Evolutionary conservation across 345 rosid species (phyloP).

Genomic region (Salix arbutifolia): DNA sequence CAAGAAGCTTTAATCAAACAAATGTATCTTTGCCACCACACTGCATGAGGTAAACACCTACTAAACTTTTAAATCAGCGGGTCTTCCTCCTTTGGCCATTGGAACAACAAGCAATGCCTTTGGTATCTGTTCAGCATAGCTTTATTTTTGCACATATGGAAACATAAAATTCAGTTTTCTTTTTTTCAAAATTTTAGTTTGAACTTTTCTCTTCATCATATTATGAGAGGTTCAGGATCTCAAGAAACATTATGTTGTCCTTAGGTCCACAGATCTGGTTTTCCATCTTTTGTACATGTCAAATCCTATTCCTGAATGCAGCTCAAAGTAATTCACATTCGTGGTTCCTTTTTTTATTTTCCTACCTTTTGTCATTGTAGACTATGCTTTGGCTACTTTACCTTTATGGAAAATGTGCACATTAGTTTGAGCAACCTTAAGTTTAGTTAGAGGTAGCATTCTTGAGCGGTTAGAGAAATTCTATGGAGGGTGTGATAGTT

Average conservation of each 20-base stretch:
- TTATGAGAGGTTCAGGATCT: not conserved
- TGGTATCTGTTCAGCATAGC: conserved; percentile 5
- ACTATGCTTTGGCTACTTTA: not conserved
- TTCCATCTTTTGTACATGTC: not conserved
- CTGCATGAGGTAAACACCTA: conserved; percentile 3
- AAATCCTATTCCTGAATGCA: not conserved
- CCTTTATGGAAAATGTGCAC: not conserved
- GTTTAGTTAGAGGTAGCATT: not conserved
- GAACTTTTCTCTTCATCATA: not conserved
- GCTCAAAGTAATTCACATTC: not conserved
- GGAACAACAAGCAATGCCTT: conserved; percentile 10
- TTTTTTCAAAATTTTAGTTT: not conserved
- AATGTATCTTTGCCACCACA: conserved; percentile 11
- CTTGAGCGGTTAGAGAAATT: not conserved
- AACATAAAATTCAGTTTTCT: not conserved
- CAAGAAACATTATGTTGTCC: not conserved
- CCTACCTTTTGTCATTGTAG: not conserved
- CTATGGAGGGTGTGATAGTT: not conserved
- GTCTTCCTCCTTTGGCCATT: conserved; percentile 9
- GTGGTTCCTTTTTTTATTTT: not conserved
- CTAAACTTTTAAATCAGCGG: not conserved
- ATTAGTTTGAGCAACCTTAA: not conserved
- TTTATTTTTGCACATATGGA: conserved; percentile 12
- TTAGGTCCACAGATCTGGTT: not conserved
- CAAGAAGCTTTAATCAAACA: conserved; percentile 22